Evolutionary conservation across 2,329 filamentous ascomycete species (phyloP).

Genomic region (Calonectria pauciramosa): DNA sequence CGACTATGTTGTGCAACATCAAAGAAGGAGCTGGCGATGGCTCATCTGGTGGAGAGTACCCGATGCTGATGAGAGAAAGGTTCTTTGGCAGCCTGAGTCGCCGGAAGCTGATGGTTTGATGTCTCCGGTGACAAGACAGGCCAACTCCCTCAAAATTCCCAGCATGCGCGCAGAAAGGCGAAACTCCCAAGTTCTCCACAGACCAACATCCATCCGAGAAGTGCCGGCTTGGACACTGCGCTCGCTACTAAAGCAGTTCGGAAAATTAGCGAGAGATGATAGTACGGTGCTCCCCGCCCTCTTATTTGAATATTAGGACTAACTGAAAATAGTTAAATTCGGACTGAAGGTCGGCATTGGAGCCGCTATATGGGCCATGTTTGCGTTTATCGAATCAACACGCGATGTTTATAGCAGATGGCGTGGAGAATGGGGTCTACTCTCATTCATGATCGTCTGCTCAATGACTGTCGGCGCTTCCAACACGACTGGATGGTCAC

Average conservation of each 20-base stretch:
- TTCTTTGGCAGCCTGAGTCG: conserved; percentile 51
- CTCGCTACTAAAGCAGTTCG: conserved; percentile 52
- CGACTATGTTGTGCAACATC: conserved; percentile 76
- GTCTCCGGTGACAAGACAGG: conserved; percentile 2
- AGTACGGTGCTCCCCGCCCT: conserved; percentile 53
- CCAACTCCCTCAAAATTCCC: not conserved
- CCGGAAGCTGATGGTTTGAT: conserved; percentile 38
- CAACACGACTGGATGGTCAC: conserved; percentile 89
- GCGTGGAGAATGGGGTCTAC: conserved; percentile 95
- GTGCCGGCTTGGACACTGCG: conserved; percentile 39
- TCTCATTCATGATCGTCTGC: conserved; percentile 99
- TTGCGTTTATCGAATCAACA: conserved; percentile 85
- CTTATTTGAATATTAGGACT: conserved; percentile 56
- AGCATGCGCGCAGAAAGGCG: not conserved
- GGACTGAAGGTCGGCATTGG: conserved; percentile 95
- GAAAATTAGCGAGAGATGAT: conserved; percentile 60
- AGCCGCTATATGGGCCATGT: conserved; percentile 88
- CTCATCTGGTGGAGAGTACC: conserved; percentile 77
- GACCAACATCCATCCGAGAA: conserved; percentile 33
- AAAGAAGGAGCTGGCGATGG: conserved; percentile 82
- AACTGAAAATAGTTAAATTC: conserved; percentile 67
- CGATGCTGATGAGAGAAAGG: conserved; percentile 16
- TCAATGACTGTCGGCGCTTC: conserved; percentile 98
- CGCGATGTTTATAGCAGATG: conserved; percentile 86
- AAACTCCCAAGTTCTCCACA: conserved; percentile 19